Evolutionary conservation across 305 asterid species (phyloP).

Genomic region (Withania somnifera): DNA sequence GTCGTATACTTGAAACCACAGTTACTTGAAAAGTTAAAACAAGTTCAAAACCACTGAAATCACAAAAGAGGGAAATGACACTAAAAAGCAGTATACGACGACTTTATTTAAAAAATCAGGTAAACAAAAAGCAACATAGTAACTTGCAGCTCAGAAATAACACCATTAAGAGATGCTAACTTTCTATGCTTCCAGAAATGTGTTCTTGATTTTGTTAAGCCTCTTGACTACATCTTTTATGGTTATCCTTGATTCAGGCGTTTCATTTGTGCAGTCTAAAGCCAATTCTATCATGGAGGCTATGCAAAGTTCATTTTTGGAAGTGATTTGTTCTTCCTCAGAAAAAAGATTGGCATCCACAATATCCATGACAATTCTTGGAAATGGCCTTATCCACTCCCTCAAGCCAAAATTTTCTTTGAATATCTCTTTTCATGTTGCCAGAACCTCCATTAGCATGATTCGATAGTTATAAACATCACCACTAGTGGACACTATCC

Average conservation of each 20-base stretch:
- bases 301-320: background rate
- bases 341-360: background rate
- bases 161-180: background rate
- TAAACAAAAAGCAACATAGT: background rate
- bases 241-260: background rate
- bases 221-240: background rate
- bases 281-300: background rate
- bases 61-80: background rate
- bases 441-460: too few species aligned
- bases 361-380: background rate
- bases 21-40: too few species aligned
- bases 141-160: background rate
- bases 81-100: too few species aligned
- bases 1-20: too few species aligned
- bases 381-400: too few species aligned
- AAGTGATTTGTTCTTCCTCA: background rate
- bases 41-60: background rate
- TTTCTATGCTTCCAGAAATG: background rate
- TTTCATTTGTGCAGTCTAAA: background rate
- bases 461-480: too few species aligned
- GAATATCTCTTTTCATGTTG: too few species aligned
- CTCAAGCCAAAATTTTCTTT: too few species aligned
- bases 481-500: too few species aligned
- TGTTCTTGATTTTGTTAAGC: background rate
- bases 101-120: background rate